Evolutionary conservation across 257 asterid genomes (phyloP), one percentile per base, ranked within the genome.

Genomic region (Cordia subcordata): DNA sequence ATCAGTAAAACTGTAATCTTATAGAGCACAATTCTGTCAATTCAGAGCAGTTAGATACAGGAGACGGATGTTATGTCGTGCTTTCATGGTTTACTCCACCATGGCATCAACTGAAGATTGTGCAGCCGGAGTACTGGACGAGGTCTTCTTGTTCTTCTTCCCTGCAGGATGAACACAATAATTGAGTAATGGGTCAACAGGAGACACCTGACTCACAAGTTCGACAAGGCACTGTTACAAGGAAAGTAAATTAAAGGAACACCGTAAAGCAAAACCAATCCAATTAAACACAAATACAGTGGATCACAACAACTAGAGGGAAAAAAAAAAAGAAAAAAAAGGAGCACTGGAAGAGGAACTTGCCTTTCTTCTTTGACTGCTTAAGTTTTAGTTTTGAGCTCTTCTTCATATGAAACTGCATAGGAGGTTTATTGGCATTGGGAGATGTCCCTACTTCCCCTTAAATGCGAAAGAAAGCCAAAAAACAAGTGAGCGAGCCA

Each of bases 321-420:
- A n/a, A n/a, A n/a, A n/a, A n/a, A n/a, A n/a, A n/a, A n/a, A n/a
- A n/a, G n/a, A n/a, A n/a, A n/a, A n/a, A n/a, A n/a, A n/a, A n/a
- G n/a, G n/a, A 18, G 58, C 27, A 42, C 1, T 54, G 18, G 21
- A 11, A 61, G 8, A 38, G 57, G n/a, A 42, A 57, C 60, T 66
- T 58, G 80, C 96, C 92, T 82, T 76, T 82, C 79, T 75, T 77
- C 81, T 81, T 81, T 70, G 76, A 56, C 35, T 66, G 94, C 79
- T 72, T 80, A 27, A 78, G 39, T 81, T 65, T 75, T 54, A 83
- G 60, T 60, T 70, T 83, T 53, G 91, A 58, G 56, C 82, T 69
- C 75, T 81, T 88, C 83, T 85, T 88, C 85, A 88, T 75, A 8
- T 79, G 76, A 61, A 88, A 88, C 59, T 69, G 75, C 62, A 65